Percentiles rank a stretch among this genome's conserved stretches.
phyloP scores from a whole-genome alignment of 371 early-diverging fungal species.

The Entomophthora muscae region DNA sequence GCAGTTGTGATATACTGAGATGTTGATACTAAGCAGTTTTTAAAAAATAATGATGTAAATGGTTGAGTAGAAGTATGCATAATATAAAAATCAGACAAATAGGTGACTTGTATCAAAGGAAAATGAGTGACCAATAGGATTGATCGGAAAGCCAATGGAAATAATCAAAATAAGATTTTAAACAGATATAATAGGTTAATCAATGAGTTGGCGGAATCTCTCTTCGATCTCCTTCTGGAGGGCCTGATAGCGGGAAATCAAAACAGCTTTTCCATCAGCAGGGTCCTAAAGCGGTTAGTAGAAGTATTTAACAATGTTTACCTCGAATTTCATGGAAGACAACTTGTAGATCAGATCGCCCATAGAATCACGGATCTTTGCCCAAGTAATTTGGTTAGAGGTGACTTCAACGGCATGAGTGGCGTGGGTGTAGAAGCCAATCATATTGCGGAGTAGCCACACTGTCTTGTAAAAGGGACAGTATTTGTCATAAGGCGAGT shows the following conservation, averaged over 20 bases:
- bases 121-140: too few species aligned
- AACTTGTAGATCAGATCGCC: conserved; percentile 91
- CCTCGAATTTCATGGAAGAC: conserved; percentile 98
- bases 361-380: conserved; percentile 83
- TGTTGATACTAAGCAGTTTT: too few species aligned
- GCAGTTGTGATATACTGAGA: too few species aligned
- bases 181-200: conserved; percentile 18
- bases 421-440: conserved; percentile 91
- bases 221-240: conserved; percentile 93
- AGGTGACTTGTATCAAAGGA: too few species aligned
- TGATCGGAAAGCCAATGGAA: too few species aligned
- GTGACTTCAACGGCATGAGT: conserved; percentile 85
- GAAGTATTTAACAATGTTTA: conserved; percentile 10
- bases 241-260: conserved; percentile 67
- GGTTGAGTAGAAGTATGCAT: too few species aligned
- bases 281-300: conserved; percentile 44
- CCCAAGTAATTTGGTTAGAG: conserved; percentile 83
- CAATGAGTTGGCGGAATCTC: conserved; percentile 62
- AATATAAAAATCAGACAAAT: too few species aligned
- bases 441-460: conserved; percentile 97
- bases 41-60: too few species aligned
- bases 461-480: conserved; percentile 99
- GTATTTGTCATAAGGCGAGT: conserved; percentile 97
- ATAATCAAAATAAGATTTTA: neutral
- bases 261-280: conserved; percentile 75